Evolutionary conservation across 768 basidiomycete genomes (phyloP), one percentile per base, ranked within the genome.

Genomic region (Gloeophyllum trabeum): DNA sequence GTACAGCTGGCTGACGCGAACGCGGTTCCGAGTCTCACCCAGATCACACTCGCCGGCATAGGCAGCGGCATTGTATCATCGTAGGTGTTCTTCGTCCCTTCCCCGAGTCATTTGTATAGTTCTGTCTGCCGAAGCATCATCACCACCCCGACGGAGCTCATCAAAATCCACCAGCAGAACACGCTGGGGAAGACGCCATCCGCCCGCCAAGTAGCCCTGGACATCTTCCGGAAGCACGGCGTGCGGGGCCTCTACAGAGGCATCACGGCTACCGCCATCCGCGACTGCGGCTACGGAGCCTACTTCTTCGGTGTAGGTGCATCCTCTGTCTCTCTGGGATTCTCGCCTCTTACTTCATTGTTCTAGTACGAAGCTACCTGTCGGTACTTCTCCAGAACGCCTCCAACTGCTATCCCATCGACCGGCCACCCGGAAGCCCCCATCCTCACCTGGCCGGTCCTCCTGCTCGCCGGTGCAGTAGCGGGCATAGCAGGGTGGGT

Each of bases 151-250:
- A 85, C 80, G 5, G 92, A 94, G 48, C 71, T 92, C 1, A 69
- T 94, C 62, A 94, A 94, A 67, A 88, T 92, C 56, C 73, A 81
- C 24, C 83, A 86, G 49, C 85, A 89, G 49, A 70, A 74, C 23
- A 59, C 71, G 42, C 56, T 76, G 42, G 40, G 32, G 36, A 48
- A 47, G 39, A 44, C 39, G 35, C 39, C 54, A 7, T 52, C 63
- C 36, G 58, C 20, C 52, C 35, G 62, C 40, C 63, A 71, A 5
- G 74, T 73, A 18, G 70, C 76, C 0, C 53, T 64, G 6, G 60
- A 65, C 18, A 78, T 91, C 21, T 63, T 78, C 38, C 62, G 60
- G 35, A 60, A 63, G 39, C 62, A 70, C 18, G 87, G 87, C 1
- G 16, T 85, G 12, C 56, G 62, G 37, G 87, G 82, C 0, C 59